Conservation (phyloP, 2,329 filamentous ascomycete species). For the Colletotrichum nymphaeae region DNA sequence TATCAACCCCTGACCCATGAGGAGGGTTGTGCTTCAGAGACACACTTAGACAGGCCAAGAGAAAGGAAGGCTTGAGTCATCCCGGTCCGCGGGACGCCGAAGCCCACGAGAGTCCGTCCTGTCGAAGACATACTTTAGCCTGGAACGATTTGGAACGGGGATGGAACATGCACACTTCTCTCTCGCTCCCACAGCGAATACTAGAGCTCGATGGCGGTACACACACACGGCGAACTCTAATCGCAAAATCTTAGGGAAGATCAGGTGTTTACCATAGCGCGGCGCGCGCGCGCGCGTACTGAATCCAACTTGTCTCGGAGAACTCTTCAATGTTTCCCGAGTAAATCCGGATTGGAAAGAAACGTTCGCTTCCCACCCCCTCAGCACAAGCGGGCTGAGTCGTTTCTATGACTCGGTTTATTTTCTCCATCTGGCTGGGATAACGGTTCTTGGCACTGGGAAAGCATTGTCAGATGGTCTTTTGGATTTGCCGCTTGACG, state of each 20-base stretch:
- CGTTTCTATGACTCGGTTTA: conserved; percentile 17
- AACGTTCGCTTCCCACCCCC: conserved; percentile 4
- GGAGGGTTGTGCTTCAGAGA: not conserved
- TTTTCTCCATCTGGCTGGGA: not conserved
- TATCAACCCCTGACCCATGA: not conserved
- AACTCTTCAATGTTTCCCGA: conserved; percentile 6
- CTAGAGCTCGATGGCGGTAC: not conserved
- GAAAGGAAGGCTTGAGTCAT: not conserved
- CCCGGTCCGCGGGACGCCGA: conserved; percentile 16
- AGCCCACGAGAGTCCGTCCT: not conserved
- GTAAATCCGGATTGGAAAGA: not conserved
- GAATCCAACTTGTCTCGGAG: not conserved
- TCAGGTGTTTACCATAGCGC: conserved; percentile 26
- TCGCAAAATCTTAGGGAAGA: not conserved
- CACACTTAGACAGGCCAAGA: not conserved
- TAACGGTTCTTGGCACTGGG: conserved; percentile 3
- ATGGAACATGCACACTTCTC: conserved; percentile 38
- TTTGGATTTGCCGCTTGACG: not conserved
- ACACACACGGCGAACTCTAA: conserved; percentile 12
- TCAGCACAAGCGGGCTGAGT: conserved; percentile 7
- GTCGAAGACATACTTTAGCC: conserved; percentile 16
- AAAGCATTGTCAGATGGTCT: not conserved
- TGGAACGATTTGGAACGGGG: conserved; percentile 39
- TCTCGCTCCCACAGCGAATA: not conserved
- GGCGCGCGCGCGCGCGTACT: not conserved